Base-by-base conservation (phyloP, 441 rosid genomes). In the Capsella rubella region DNA sequence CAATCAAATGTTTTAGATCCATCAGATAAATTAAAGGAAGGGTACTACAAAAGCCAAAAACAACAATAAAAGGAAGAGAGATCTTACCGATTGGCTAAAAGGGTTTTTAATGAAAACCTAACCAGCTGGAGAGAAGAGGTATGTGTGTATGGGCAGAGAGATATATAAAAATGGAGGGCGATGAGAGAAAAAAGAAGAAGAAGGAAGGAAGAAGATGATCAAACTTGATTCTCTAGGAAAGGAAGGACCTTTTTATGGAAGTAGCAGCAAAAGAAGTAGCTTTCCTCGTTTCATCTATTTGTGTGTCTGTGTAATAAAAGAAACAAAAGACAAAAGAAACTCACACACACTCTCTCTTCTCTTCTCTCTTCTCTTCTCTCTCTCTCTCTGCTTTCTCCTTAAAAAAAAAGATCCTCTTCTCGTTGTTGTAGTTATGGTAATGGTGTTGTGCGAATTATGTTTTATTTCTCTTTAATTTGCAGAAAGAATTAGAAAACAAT, bases 221-320 rank as follows among this genome's bases (percentile, higher is more conserved):
- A 72, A 42, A 71, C 40, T 59, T 60, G 78, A 67, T 52, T 67
- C 74, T 67, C 34, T 72, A 52, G 2, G 3, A 72, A 78, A 72
- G 66, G 53, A 72, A 77, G 27, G 25, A 55, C 47, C 61, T 70
- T 64, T 76, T 76, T 70, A 76, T 70, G 67, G 79, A 51, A 71
- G 76, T 64, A 57, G 66, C 50, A 57, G 66, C 50, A 58, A 65
- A 65, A 58, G 80, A 58, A 57, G 50, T 64, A 77, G 76, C 72
- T 65, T 71, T 77, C 76, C 76, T 77, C 56, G 80, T 77, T 65
- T 64, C 72, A 71, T 71, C 75, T 76, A 70, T 70, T 49, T 55
- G 70, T 76, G 67, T 40, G 34, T 29, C 64, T 76, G 67, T 75
- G 74, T 62, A 54, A 75, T 54, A 69, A 75, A 62, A 45, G 64